Evolutionary conservation across 78 protist species (phyloP), one percentile per base, ranked within the genome.

Genomic region (Dictyostelium discoideum): DNA sequence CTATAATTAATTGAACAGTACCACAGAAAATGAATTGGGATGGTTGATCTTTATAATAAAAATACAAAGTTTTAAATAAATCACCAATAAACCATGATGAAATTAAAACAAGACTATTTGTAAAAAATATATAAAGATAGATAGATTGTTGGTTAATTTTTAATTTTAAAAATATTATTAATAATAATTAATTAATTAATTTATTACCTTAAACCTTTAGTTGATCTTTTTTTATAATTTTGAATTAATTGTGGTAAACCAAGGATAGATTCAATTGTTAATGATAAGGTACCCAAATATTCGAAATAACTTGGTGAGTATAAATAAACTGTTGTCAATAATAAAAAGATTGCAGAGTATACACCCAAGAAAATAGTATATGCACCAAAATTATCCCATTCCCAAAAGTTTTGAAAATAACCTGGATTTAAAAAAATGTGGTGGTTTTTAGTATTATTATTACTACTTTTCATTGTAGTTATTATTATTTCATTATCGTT

Each of bases 71-170:
- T 86, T 96, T 96, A 20, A 84, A 84, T 54, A 85, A 65, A 42
- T 96, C 97, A 44, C 97, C 97, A 76, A 80, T 48, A 26, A 96
- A 82, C 97, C 97, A 96, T 22, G 92, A 69, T 63, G 79, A 93
- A 72, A 96, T 93, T 37, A 96, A 74, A 39, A 86, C 65, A 46
- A 67, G 44, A 65, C 96, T 92, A 29, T 2, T 5, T 42, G 37
- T 32, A 32, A 42, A 42, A 5, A 42, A 42, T 63, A 63, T n/a
- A 46, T 80, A 11, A 44, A 77, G 0, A 67, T 32, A 32, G 37
- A 32, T 32, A 32, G 37, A 32, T 32, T 1, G 37, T 32, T 32
- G 37, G 37, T 32, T 32, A 32, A 32, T 32, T 32, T 32, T 32
- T 32, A 32, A 32, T 32, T 32, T 32, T 32, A 32, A 32, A 32